Evolutionary conservation across 2,329 filamentous ascomycete species (phyloP), one percentile per base, ranked within the genome.

Genomic region (Neoscytalidium dimidiatum): DNA sequence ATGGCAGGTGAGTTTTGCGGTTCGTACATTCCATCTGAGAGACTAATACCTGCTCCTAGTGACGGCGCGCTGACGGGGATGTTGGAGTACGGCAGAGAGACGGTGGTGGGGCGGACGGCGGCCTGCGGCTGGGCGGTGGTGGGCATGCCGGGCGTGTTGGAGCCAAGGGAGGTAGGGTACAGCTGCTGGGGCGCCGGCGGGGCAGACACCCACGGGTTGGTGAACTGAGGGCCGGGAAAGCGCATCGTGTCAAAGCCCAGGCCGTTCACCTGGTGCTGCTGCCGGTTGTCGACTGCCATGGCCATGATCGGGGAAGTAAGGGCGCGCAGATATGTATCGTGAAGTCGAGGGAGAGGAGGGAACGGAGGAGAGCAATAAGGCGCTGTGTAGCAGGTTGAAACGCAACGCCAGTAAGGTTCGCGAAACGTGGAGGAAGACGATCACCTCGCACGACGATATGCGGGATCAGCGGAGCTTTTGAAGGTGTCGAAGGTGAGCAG

Each of bases 231-330:
- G 70, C 80, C 77, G 66, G 56, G 56, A 79, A 92, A 92, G 71
- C 91, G 88, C 84, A 93, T 88, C 77, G 87, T 85, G 78, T 94
- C 92, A 83, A 94, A 95, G 79, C 87, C 88, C 82, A 96, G 85
- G 67, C 74, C 80, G 77, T 85, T 86, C 86, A 91, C 82, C 88
- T 79, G 78, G 69, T 75, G 70, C 71, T 83, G 92, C 82, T 94
- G 92, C 79, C 93, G 91, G 74, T 88, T 88, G 82, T 97, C 92
- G 83, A 97, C 88, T 79, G 94, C 92, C 92, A 97, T 96, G 82
- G 92, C 95, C 93, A 97, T 97, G 70, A 69, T 71, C 72, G 28
- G 63, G 52, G 62, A 64, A 56, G 62, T 35, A 68, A 52, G 63
- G 62, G 62, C 60, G 48, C 44, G 4, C n/a, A 61, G 63, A 61